Evolutionary conservation across 306 rosid genomes (phyloP).

Genomic region (Casuarina equisetifolia): DNA sequence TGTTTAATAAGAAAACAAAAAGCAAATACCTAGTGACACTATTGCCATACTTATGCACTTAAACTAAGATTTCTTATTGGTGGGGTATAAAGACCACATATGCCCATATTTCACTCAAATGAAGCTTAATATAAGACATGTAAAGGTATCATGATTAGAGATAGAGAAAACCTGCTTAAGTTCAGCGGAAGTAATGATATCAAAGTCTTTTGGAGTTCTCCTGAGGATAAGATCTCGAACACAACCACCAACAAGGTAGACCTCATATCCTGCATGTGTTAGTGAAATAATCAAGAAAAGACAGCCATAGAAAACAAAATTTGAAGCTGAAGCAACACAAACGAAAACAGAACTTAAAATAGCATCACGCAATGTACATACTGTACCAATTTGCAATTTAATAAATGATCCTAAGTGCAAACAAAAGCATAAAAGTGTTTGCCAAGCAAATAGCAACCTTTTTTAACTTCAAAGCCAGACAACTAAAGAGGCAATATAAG

Average conservation of each 20-base stretch:
- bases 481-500: background rate
- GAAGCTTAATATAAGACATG: background rate
- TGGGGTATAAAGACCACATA: background rate
- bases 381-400: background rate
- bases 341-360: background rate
- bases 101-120: background rate
- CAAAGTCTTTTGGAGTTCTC: constrained; percentile 50
- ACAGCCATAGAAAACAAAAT: background rate
- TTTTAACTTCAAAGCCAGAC: background rate
- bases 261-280: constrained; percentile 37
- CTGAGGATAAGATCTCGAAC: constrained; percentile 49
- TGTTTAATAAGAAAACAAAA: background rate
- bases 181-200: constrained; percentile 69
- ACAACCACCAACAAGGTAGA: constrained; percentile 52
- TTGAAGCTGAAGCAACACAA: background rate
- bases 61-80: background rate
- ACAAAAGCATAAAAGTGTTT: background rate
- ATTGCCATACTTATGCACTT: background rate
- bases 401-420: background rate
- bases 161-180: constrained; percentile 64
- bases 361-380: background rate
- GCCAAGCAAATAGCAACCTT: background rate
- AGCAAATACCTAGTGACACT: background rate
- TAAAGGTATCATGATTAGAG: background rate
- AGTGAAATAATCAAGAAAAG: background rate